Evolutionary conservation across 768 basidiomycete genomes (phyloP), one percentile per base, ranked within the genome.

Genomic region (Russula sp.): DNA sequence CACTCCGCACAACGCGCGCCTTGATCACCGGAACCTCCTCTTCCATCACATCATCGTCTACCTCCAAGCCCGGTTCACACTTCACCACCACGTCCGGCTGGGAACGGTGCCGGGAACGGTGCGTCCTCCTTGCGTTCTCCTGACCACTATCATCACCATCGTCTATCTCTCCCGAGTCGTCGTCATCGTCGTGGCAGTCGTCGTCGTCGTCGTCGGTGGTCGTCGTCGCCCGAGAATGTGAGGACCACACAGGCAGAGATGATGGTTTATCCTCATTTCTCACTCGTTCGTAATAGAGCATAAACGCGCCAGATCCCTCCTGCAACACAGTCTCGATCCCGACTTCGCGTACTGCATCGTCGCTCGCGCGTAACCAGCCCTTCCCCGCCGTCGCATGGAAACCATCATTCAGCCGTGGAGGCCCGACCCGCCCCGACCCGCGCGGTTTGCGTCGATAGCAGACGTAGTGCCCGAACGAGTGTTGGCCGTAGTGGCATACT

Each of bases 401-500:
- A 22, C 46, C 46, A 40, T 80, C 80, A 24, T 82, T 79, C 28
- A 78, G 70, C 67, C 73, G 74, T 63, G 79, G 76, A 36, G 79
- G 75, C 28, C 71, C 71, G 68, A 75, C 75, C 64, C 80, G 82
- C 63, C 75, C 76, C 14, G 73, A 60, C 1, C 77, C 77, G 26
- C 81, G 80, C 0, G 94, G 94, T 75, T 89, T 91, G 53, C 95
- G 81, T 18, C 97, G 83, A 73, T 87, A 96, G 69, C 90, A 93
- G 68, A 98, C 84, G 73, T 96, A 99, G 73, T 99, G 96, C 6
- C 96, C 96, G 72, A 90, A 95, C 5, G 88, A 88, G 72, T 97
- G 94, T 59, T 87, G 85, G 16, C 96, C 96, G 72, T 87, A 96
- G 75, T 98, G 96, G 69, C 93, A 93, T 18, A 98, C 94, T 34